phyloP scores from a whole-genome alignment of 2,329 filamentous ascomycete species.

The Fusarium concolor region DNA sequence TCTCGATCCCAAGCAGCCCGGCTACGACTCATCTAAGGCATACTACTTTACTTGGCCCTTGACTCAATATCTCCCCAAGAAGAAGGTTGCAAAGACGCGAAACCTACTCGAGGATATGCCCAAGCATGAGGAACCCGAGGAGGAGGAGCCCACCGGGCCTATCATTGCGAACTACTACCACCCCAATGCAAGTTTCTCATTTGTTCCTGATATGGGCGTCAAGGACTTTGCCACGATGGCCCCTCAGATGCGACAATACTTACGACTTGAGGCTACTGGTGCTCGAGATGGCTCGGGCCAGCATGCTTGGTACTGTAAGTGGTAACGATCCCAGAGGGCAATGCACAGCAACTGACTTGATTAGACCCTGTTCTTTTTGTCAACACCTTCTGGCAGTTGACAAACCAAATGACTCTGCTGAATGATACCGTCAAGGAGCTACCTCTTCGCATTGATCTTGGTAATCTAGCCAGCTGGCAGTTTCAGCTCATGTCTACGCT shows the following conservation, averaged over 20 bases:
- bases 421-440: conserved; percentile 89
- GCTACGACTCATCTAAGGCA: conserved; percentile 80
- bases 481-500: conserved; percentile 87
- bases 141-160: conserved; percentile 69
- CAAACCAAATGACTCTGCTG: conserved; percentile 87
- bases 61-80: conserved; percentile 91
- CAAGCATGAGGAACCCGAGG: conserved; percentile 57
- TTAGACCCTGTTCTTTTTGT: conserved; percentile 83
- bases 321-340: too few species aligned
- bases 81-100: conserved; percentile 87
- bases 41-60: conserved; percentile 87
- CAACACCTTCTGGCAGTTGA: conserved; percentile 98
- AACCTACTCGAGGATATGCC: conserved; percentile 77
- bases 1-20: conserved; percentile 78
- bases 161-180: conserved; percentile 90
- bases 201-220: conserved; percentile 83
- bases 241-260: conserved; percentile 79
- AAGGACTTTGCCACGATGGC: conserved; percentile 74
- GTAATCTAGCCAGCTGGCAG: conserved; percentile 88
- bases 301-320: conserved; percentile 86
- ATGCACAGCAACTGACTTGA: conserved; percentile 28
- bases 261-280: conserved; percentile 82
- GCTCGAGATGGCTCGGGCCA: conserved; percentile 86
- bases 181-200: conserved; percentile 89
- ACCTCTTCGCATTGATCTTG: conserved; percentile 84